Base-by-base conservation (phyloP, 768 basidiomycete species). In the Chalciporus chontae region DNA sequence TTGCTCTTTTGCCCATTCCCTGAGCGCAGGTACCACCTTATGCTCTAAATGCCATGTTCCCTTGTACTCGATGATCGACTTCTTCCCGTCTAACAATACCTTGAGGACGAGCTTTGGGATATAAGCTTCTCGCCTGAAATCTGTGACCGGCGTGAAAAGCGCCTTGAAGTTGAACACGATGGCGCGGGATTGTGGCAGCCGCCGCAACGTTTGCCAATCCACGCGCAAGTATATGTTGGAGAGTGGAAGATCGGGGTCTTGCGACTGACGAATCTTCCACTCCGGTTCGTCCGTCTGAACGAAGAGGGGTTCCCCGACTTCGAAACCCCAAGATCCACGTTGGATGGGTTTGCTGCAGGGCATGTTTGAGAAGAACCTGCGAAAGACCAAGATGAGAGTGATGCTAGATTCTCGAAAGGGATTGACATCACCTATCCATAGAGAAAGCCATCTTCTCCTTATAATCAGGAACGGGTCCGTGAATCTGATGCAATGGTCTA, bases 121-220 rank as follows among this genome's bases (percentile, higher is more conserved):
- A 43, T 74, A 77, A 6, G 74, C 73, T 52, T 80, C 79, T 7
- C 66, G 55, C 39, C 70, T 59, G 43, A 80, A 73, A 21, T 71
- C 58, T 10, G 66, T 69, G 18, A 76, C 53, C 0, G 78, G 77
- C 2, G 77, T 80, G 60, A 80, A 81, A 21, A 81, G 61, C 9
- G 76, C 71, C 53, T 77, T 80, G 61, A 73, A 79, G 56, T 78
- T 79, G 66, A 80, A 80, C 8, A 76, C 66, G 21, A 81, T 76
- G 0, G 76, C 74, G 10, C 63, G 64, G 6, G 78, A 77, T 46
- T 62, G 61, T 11, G 79, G 78, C 38, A 80, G 58, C 27, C 77
- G 71, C 15, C 77, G 70, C 27, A 80, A 58, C 8, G 77, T 79
- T 56, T 81, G 79, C 78, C 78, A 80, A 49, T 80, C 77, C 17